phyloP scores from a whole-genome alignment of 23 red algal genomes.

The Agarophyton chilense region DNA sequence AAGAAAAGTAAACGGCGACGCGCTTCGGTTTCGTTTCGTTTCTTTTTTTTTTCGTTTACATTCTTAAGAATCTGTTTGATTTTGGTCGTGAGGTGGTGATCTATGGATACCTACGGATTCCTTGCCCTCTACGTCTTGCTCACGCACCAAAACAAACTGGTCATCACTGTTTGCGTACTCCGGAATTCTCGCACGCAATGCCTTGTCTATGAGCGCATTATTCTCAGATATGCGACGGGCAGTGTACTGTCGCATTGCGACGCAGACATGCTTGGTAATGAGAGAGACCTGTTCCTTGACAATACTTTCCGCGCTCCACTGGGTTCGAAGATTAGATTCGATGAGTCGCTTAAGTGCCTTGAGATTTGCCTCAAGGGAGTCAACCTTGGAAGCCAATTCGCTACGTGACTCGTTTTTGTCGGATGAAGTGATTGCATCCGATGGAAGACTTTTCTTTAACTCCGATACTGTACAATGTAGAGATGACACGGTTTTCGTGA shows the following conservation, averaged over 20 bases:
- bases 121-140: slow-evolving; percentile 53
- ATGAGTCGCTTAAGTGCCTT: slow-evolving; percentile 74
- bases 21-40: background rate
- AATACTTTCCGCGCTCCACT: slow-evolving; percentile 62
- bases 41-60: background rate
- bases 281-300: slow-evolving; percentile 78
- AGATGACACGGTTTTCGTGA: background rate
- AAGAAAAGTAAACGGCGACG: background rate
- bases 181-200: slow-evolving; percentile 66
- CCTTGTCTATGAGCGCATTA: slow-evolving; percentile 79
- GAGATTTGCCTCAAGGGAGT: slow-evolving; percentile 45
- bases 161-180: slow-evolving; percentile 67
- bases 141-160: slow-evolving; percentile 64
- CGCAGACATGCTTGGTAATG: slow-evolving; percentile 89
- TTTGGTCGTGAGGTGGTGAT: background rate
- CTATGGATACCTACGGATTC: slow-evolving; percentile 62
- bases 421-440: background rate
- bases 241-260: slow-evolving; percentile 82
- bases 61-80: background rate
- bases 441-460: slow-evolving; percentile 15
- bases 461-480: slow-evolving; percentile 16
- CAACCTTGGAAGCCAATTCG: background rate
- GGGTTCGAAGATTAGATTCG: slow-evolving; percentile 72
- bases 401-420: background rate
- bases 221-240: slow-evolving; percentile 78